These are phyloP conservation scores for Skeletonema costatum DNA, from an alignment of 108 stramenopile genomes.

Conservation along the genomic window DNA sequence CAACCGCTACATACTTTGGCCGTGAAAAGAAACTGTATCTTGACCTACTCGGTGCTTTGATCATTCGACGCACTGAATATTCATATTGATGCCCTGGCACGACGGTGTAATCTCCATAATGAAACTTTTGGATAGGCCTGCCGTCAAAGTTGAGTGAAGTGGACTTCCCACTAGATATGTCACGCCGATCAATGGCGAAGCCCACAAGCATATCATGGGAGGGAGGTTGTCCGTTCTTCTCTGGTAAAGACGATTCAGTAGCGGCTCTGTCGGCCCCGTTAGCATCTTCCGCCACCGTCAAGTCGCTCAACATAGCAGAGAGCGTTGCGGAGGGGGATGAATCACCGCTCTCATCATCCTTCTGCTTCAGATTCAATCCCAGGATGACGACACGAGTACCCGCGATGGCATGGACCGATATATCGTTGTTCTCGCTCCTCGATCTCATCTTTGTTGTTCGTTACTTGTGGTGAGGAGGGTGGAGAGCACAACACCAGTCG, in stretches of 20 bases:
- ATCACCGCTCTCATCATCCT: background rate
- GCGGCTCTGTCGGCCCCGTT: background rate
- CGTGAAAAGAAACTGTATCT: background rate
- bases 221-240: background rate
- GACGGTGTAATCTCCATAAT: constrained; percentile 40
- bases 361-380: constrained; percentile 20
- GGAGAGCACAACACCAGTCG: background rate
- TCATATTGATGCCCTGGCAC: constrained; percentile 17
- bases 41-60: background rate
- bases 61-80: constrained; percentile 39
- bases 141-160: constrained; percentile 29
- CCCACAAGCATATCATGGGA: constrained; percentile 16
- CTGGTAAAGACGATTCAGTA: background rate
- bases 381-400: constrained; percentile 18
- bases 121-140: constrained; percentile 38
- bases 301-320: background rate
- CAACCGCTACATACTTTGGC: constrained; percentile 14
- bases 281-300: background rate
- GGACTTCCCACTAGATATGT: constrained; percentile 9
- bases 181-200: constrained; percentile 34
- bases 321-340: background rate
- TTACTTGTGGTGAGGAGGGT: background rate
- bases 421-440: constrained; percentile 10
- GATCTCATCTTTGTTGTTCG: constrained; percentile 6
- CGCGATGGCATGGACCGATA: constrained; percentile 21